phyloP scores from a whole-genome alignment of 2,329 filamentous ascomycete species.

The Sclerotinia minor region DNA sequence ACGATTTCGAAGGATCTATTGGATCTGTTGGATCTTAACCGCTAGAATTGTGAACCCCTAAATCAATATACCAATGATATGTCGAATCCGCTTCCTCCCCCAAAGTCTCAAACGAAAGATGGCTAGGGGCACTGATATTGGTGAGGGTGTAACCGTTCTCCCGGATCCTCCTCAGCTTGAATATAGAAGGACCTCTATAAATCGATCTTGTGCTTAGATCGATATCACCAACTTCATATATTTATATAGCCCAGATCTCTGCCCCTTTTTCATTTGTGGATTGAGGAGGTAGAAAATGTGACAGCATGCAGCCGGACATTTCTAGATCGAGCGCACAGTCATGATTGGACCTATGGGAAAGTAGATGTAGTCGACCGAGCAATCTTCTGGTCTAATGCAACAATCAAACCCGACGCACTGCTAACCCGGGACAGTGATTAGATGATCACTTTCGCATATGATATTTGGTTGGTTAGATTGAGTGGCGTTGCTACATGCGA shows the following conservation, averaged over 20 bases:
- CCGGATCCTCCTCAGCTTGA: slow-evolving; percentile 20
- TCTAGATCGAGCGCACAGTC: background rate
- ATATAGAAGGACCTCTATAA: background rate
- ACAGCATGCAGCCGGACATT: slow-evolving; percentile 10
- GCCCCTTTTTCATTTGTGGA: slow-evolving; percentile 1
- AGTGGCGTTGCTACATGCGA: slow-evolving; percentile 7
- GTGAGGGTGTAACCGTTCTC: slow-evolving; percentile 5
- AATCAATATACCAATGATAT: slow-evolving; percentile 16
- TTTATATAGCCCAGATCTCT: slow-evolving; percentile 6
- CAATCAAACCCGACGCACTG: slow-evolving; percentile 13
- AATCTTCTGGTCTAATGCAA: slow-evolving; percentile 1
- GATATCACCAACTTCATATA: background rate
- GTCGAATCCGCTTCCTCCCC: background rate
- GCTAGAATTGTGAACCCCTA: slow-evolving; percentile 2
- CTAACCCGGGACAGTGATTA: slow-evolving; percentile 25
- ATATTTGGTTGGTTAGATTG: slow-evolving; percentile 19
- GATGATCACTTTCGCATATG: slow-evolving; percentile 13
- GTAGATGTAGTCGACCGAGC: background rate
- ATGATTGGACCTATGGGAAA: slow-evolving; percentile 11
- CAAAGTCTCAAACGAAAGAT: slow-evolving; percentile 5
- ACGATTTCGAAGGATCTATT: background rate
- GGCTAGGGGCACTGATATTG: background rate
- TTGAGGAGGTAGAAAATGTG: slow-evolving; percentile 6
- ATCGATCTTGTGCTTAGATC: slow-evolving; percentile 9
- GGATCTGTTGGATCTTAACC: background rate